Conservation (phyloP, 257 asterid species). For the Solanum virginianum region DNA sequence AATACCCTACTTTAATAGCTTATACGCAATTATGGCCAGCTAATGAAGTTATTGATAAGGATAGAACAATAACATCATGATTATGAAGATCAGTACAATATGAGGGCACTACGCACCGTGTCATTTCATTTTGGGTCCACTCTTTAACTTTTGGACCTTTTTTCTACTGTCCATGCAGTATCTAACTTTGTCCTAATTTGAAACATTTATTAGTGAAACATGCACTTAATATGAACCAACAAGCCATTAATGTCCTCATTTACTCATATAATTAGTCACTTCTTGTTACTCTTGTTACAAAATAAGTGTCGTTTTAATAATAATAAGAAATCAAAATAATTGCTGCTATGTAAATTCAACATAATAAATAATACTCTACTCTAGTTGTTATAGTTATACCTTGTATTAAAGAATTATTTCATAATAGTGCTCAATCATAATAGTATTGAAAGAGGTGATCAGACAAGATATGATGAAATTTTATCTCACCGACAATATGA, state of each 20-base stretch:
- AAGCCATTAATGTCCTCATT: neutral
- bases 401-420: too few species aligned
- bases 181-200: slow-evolving; percentile 17
- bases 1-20: neutral
- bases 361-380: too few species aligned
- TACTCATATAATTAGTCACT: neutral
- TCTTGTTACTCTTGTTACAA: neutral
- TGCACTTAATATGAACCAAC: slow-evolving; percentile 1
- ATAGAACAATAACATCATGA: slow-evolving; percentile 35
- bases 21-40: slow-evolving; percentile 1
- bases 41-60: slow-evolving; percentile 20
- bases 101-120: slow-evolving; percentile 1
- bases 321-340: too few species aligned
- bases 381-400: too few species aligned
- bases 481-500: too few species aligned
- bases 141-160: slow-evolving; percentile 7
- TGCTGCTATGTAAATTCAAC: too few species aligned
- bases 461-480: too few species aligned
- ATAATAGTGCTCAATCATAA: too few species aligned
- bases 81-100: slow-evolving; percentile 27
- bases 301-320: too few species aligned
- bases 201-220: slow-evolving; percentile 18
- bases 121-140: slow-evolving; percentile 21
- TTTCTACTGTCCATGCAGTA: slow-evolving; percentile 1
- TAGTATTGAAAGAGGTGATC: too few species aligned